These are phyloP conservation scores for Lepiota venenata DNA, from an alignment of 768 basidiomycete genomes.

Conservation along the genomic window DNA sequence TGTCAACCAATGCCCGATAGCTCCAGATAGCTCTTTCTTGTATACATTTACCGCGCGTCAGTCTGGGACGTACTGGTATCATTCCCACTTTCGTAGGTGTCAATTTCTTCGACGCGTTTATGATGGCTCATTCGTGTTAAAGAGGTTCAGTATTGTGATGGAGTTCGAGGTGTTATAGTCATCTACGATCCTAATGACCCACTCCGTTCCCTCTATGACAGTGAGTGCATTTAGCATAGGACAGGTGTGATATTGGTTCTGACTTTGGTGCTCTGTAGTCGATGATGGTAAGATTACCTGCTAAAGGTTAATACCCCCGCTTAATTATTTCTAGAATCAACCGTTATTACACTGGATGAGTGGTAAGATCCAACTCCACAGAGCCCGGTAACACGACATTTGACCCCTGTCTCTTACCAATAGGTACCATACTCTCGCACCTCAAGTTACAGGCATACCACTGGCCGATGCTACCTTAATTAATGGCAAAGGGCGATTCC, in stretches of 20 bases:
- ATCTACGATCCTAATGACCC: slow-evolving; percentile 38
- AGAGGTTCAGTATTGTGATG: slow-evolving; percentile 48
- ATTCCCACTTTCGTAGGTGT: slow-evolving; percentile 26
- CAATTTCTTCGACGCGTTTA: not conserved
- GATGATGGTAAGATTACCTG: slow-evolving; percentile 9
- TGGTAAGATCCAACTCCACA: slow-evolving; percentile 23
- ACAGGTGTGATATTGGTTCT: not conserved
- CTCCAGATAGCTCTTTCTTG: slow-evolving; percentile 34
- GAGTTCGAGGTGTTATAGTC: slow-evolving; percentile 32
- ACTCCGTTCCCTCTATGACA: slow-evolving; percentile 25
- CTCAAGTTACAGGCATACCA: slow-evolving; percentile 10
- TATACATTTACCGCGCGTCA: slow-evolving; percentile 34
- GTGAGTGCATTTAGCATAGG: slow-evolving; percentile 2
- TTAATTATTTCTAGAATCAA: slow-evolving; percentile 25
- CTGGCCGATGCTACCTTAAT: slow-evolving; percentile 34
- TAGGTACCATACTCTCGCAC: slow-evolving; percentile 25
- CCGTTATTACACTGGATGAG: slow-evolving; percentile 39
- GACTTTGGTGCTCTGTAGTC: slow-evolving; percentile 1
- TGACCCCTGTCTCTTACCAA: not conserved
- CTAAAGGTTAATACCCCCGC: not conserved
- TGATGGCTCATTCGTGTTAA: not conserved
- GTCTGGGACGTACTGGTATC: slow-evolving; percentile 36
- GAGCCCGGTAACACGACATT: not conserved
- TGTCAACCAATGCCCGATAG: slow-evolving; percentile 48
- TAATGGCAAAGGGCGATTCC: slow-evolving; percentile 42